Conservation (phyloP, 768 basidiomycete species). For the Leucosporidium creatinivorum region DNA sequence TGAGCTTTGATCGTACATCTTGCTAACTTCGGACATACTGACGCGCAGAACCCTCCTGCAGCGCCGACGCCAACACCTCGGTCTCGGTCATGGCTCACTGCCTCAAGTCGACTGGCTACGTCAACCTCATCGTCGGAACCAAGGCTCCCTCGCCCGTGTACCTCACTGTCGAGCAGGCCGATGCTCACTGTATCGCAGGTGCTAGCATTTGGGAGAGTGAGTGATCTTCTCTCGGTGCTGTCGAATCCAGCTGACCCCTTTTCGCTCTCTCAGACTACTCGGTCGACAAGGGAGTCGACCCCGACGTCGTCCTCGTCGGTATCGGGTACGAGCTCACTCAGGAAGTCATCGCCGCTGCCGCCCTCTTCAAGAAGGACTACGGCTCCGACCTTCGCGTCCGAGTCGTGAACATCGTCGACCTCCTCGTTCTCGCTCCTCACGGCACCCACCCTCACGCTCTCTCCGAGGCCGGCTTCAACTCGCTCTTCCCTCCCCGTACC, state of each 20-base stretch:
- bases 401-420: conserved; percentile 81
- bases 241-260: background rate
- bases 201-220: conserved; percentile 73
- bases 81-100: conserved; percentile 78
- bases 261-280: conserved; percentile 23
- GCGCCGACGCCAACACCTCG: conserved; percentile 80
- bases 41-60: background rate
- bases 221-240: background rate
- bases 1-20: background rate
- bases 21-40: too few relatives aligned
- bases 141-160: conserved; percentile 59
- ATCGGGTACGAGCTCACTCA: conserved; percentile 66
- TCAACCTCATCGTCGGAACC: conserved; percentile 81
- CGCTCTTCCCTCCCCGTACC: conserved; percentile 64
- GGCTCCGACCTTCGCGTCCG: conserved; percentile 69
- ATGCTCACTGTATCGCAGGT: conserved; percentile 79
- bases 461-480: conserved; percentile 54
- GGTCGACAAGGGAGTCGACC: conserved; percentile 40
- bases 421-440: conserved; percentile 67
- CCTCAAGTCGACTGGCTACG: conserved; percentile 71
- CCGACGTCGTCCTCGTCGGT: conserved; percentile 51
- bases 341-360: conserved; percentile 79
- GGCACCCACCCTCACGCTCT: conserved; percentile 73
- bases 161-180: conserved; percentile 66
- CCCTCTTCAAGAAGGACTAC: conserved; percentile 58